Evolutionary conservation across 1,284 basidiomycete species (phyloP).

Genomic region (Wallemia mellicola): DNA sequence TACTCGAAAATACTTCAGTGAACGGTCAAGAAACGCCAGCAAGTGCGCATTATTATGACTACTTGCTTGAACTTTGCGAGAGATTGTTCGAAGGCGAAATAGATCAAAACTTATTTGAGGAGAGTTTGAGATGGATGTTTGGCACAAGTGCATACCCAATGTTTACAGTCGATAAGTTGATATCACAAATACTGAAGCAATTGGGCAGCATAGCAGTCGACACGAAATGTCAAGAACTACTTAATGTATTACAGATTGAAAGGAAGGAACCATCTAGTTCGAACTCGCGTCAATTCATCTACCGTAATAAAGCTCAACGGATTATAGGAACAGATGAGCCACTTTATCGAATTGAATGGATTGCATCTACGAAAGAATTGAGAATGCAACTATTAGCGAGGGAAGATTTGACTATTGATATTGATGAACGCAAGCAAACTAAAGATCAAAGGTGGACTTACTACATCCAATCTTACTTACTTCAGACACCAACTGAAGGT

Average conservation of each 20-base stretch:
- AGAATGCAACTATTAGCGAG: slow-evolving; percentile 12
- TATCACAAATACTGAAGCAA: slow-evolving; percentile 13
- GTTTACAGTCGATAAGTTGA: slow-evolving; percentile 13
- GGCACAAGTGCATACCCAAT: slow-evolving; percentile 47
- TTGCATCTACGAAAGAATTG: slow-evolving; percentile 4
- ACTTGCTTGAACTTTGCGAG: slow-evolving; percentile 70
- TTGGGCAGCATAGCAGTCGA: slow-evolving; percentile 11
- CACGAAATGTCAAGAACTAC: slow-evolving; percentile 12
- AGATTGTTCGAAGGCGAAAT: slow-evolving; percentile 77
- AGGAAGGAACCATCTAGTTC: slow-evolving; percentile 5
- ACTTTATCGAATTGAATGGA: slow-evolving; percentile 12
- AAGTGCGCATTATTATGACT: slow-evolving; percentile 41
- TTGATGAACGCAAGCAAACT: slow-evolving; percentile 5
- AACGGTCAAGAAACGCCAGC: slow-evolving; percentile 8
- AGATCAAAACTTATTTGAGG: slow-evolving; percentile 68
- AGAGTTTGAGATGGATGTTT: slow-evolving; percentile 87
- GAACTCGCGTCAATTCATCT: slow-evolving; percentile 8
- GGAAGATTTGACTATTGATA: slow-evolving; percentile 10
- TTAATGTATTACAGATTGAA: slow-evolving; percentile 3
- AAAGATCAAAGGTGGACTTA: slow-evolving; percentile 10
- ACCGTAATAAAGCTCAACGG: slow-evolving; percentile 8
- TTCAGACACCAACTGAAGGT: slow-evolving; percentile 7
- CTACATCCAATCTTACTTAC: slow-evolving; percentile 10
- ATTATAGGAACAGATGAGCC: slow-evolving; percentile 11
- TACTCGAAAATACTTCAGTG: slow-evolving; percentile 1